A percentile compares a stretch with the other conserved stretches of the same genome.
Evolutionary conservation across 2,329 filamentous ascomycete species (phyloP).

Genomic region (Mycosphaerella arachidis): DNA sequence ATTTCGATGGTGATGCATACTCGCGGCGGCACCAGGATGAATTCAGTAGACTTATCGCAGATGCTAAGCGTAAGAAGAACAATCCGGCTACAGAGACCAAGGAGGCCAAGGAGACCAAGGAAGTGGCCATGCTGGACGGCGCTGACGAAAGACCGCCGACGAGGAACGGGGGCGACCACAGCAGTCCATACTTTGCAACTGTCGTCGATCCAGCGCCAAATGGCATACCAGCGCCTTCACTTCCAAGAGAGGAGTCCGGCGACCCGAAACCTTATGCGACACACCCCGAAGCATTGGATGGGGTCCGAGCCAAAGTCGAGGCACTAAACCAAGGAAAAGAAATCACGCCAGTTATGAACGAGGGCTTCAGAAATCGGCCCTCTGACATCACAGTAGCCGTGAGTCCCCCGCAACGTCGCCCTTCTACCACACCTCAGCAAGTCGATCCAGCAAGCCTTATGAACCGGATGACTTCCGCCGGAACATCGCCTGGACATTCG

Average conservation of each 20-base stretch:
- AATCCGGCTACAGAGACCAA: constrained; percentile 19
- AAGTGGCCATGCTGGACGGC: background rate
- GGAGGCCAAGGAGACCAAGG: constrained; percentile 13
- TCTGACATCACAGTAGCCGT: background rate
- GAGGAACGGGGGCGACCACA: background rate
- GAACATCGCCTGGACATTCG: background rate
- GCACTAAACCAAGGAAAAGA: constrained; percentile 19
- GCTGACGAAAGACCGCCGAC: constrained; percentile 7
- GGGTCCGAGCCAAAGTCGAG: constrained; percentile 25
- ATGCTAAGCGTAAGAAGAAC: constrained; percentile 58
- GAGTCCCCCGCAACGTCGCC: background rate
- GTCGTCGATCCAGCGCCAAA: too few species aligned
- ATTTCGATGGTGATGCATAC: constrained; percentile 79
- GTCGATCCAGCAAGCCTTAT: constrained; percentile 8
- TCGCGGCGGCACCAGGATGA: constrained; percentile 65
- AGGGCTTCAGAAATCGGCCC: constrained; percentile 13
- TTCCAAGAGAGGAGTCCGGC: background rate
- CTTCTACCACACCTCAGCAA: background rate
- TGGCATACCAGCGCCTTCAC: background rate
- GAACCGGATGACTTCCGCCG: constrained; percentile 1
- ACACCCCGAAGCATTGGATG: constrained; percentile 23
- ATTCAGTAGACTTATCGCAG: constrained; percentile 75
- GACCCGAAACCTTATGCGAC: constrained; percentile 22
- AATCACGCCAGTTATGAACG: constrained; percentile 21
- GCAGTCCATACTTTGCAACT: background rate